Conservation (phyloP, 2,329 filamentous ascomycete genomes). For the Teratosphaeria destructans region DNA sequence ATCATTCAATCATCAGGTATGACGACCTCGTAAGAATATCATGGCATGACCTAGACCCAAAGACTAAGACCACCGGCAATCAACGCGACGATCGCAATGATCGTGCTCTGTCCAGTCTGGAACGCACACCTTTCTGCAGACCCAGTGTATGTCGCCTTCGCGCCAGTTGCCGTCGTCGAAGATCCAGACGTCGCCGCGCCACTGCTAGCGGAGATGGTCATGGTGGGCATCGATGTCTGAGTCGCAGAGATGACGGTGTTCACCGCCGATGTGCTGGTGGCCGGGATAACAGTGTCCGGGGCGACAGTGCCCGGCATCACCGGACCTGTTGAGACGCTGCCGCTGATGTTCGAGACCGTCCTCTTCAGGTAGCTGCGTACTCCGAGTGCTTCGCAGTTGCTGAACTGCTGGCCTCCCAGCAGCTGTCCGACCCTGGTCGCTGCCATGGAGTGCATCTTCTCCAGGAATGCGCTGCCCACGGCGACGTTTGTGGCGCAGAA, state of each 20-base stretch:
- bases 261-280: neutral
- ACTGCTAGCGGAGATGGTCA: neutral
- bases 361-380: neutral
- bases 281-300: neutral
- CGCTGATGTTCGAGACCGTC: neutral
- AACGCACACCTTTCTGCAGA: neutral
- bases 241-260: neutral
- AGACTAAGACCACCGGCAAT: neutral
- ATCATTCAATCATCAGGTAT: neutral
- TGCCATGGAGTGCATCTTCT: slow-evolving; percentile 9
- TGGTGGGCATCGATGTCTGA: neutral
- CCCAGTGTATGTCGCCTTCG: neutral
- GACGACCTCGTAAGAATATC: neutral
- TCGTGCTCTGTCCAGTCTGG: neutral
- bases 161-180: neutral
- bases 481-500: slow-evolving; percentile 13
- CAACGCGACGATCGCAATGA: neutral
- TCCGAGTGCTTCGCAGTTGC: slow-evolving; percentile 8
- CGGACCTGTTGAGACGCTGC: neutral
- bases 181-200: neutral
- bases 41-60: neutral
- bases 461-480: slow-evolving; percentile 2
- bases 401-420: slow-evolving; percentile 12
- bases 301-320: neutral
- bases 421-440: slow-evolving; percentile 10